Evolutionary conservation across 176 grass and related monocot genomes (phyloP).

Genomic region (Avena atlantica): DNA sequence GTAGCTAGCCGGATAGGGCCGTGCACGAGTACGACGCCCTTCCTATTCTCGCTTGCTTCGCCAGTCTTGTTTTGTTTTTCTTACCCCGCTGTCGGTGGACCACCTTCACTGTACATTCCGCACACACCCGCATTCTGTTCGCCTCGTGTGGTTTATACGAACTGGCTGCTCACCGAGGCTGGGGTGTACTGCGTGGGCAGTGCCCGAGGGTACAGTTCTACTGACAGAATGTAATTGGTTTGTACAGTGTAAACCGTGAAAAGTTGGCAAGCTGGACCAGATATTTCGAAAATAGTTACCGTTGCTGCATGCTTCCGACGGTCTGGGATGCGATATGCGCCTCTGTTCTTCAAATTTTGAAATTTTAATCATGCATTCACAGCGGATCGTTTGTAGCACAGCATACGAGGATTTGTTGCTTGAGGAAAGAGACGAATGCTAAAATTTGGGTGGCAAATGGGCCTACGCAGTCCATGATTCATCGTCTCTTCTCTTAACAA

Average conservation of each 20-base stretch:
- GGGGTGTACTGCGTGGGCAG: neutral
- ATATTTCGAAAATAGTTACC: neutral
- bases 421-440: neutral
- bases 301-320: neutral
- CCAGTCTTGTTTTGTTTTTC: no score
- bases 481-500: no score
- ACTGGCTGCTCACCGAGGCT: neutral
- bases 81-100: neutral
- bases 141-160: neutral
- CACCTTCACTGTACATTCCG: neutral
- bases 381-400: neutral
- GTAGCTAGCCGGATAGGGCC: neutral
- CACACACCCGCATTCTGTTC: neutral
- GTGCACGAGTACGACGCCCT: neutral
- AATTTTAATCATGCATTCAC: neutral
- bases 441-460: no score
- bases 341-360: neutral
- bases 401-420: neutral
- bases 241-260: neutral
- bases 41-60: neutral
- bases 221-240: neutral
- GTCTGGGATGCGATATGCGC: neutral
- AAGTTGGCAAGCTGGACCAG: neutral
- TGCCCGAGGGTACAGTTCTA: neutral
- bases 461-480: no score